Conservation (phyloP, 495 filamentous ascomycete genomes). For the Xylaria venustula region DNA sequence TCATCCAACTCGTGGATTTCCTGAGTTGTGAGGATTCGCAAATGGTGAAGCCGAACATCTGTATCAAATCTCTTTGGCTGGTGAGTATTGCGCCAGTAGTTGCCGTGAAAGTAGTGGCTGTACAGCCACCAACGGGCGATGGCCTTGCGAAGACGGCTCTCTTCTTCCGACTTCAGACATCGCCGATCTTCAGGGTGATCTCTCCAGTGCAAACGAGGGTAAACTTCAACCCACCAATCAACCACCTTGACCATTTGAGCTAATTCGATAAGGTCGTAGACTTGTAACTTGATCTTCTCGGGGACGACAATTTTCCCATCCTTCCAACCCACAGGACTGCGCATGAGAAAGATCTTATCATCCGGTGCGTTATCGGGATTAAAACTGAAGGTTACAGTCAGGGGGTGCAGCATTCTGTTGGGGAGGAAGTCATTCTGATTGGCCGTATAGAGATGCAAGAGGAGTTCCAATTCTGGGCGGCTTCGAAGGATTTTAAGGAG, state of each 20-base stretch:
- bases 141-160: slow-evolving; percentile 59
- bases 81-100: slow-evolving; percentile 10
- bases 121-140: slow-evolving; percentile 69
- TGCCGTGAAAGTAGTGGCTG: slow-evolving; percentile 35
- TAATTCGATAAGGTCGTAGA: slow-evolving; percentile 11
- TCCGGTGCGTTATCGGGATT: not conserved
- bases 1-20: slow-evolving; percentile 35
- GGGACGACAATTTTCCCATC: slow-evolving; percentile 10
- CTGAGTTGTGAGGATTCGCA: slow-evolving; percentile 33
- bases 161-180: slow-evolving; percentile 55
- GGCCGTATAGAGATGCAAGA: slow-evolving; percentile 17
- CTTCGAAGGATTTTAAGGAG: slow-evolving; percentile 24
- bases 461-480: slow-evolving; percentile 18
- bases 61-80: slow-evolving; percentile 14
- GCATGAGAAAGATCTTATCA: slow-evolving; percentile 16
- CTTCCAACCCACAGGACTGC: not conserved
- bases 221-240: slow-evolving; percentile 53
- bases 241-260: slow-evolving; percentile 22
- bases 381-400: slow-evolving; percentile 10
- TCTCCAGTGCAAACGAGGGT: slow-evolving; percentile 68
- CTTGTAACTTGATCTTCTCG: slow-evolving; percentile 7
- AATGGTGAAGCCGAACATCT: slow-evolving; percentile 29
- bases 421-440: slow-evolving; percentile 2
- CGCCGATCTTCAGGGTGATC: slow-evolving; percentile 60
- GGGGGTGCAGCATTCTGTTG: slow-evolving; percentile 15